Conservation (phyloP, 2,329 filamentous ascomycete species). For the Gliomastix tumulicola region DNA sequence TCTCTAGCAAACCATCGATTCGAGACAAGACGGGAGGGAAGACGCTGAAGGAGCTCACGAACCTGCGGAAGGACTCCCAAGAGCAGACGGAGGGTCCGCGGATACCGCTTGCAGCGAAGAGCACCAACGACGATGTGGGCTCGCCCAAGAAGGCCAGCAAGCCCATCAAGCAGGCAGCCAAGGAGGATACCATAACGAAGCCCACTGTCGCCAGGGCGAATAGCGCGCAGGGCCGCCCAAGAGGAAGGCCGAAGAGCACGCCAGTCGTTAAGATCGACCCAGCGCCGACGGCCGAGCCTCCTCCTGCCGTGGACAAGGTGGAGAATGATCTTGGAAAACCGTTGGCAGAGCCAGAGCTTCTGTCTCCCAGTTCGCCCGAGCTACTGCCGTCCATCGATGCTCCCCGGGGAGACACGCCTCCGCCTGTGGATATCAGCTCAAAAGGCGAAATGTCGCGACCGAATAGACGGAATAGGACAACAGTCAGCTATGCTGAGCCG, state of each 20-base stretch:
- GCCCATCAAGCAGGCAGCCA: slow-evolving; percentile 11
- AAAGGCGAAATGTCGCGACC: slow-evolving; percentile 53
- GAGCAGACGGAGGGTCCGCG: slow-evolving; percentile 25
- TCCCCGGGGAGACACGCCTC: slow-evolving; percentile 46
- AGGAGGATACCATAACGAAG: too few species aligned
- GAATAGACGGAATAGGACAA: slow-evolving; percentile 58
- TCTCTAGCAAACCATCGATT: slow-evolving; percentile 17
- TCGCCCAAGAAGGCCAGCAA: slow-evolving; percentile 46
- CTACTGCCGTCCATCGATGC: slow-evolving; percentile 23
- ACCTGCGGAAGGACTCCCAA: slow-evolving; percentile 30
- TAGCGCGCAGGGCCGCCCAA: slow-evolving; percentile 13
- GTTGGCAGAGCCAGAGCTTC: slow-evolving; percentile 30
- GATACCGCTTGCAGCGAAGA: slow-evolving; percentile 49
- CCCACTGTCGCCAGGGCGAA: slow-evolving; percentile 19
- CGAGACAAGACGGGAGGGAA: slow-evolving; percentile 28
- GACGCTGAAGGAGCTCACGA: slow-evolving; percentile 38
- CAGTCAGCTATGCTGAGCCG: slow-evolving; percentile 76
- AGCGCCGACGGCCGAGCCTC: slow-evolving; percentile 7
- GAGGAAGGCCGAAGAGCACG: slow-evolving; percentile 17
- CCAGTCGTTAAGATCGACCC: slow-evolving; percentile 11
- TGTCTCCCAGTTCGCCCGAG: slow-evolving; percentile 43
- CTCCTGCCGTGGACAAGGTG: slow-evolving; percentile 8
- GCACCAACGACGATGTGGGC: slow-evolving; percentile 49
- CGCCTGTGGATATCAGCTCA: slow-evolving; percentile 48
- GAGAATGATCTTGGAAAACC: slow-evolving; percentile 13